phyloP scores from a whole-genome alignment of 352 stramenopile genomes.

The Phytophthora idaei region DNA sequence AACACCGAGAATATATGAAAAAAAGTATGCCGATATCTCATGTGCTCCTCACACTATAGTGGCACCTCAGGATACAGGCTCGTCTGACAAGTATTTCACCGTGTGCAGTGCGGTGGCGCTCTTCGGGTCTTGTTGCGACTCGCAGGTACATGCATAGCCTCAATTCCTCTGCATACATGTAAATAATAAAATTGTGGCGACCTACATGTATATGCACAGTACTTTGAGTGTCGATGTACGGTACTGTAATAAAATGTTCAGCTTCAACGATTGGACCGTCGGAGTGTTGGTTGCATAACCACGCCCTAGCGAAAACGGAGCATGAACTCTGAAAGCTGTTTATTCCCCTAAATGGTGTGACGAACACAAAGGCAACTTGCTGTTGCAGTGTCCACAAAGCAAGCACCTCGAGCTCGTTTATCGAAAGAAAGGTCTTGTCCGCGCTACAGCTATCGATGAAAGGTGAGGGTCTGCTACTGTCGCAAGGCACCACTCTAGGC shows the following conservation, averaged over 20 bases:
- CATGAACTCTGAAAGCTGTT: conserved; percentile 13
- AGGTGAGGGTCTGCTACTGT: too few species aligned
- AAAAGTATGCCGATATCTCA: conserved; percentile 35
- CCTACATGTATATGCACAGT: neutral
- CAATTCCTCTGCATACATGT: too few species aligned
- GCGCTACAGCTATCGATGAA: too few species aligned
- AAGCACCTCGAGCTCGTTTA: too few species aligned
- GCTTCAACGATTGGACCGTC: conserved; percentile 4
- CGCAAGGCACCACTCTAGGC: too few species aligned
- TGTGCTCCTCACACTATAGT: conserved; percentile 30
- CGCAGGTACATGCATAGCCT: too few species aligned
- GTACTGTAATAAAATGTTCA: neutral
- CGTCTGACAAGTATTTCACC: conserved; percentile 9
- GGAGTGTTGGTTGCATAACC: conserved; percentile 1
- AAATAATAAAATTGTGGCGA: too few species aligned
- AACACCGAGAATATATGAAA: conserved; percentile 23
- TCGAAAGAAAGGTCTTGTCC: neutral
- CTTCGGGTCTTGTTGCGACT: neutral
- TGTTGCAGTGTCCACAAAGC: neutral
- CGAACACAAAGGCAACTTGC: conserved; percentile 14
- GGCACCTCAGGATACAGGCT: conserved; percentile 11
- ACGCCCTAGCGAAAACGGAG: conserved; percentile 5
- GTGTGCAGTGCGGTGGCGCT: neutral
- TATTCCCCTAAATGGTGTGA: conserved; percentile 7
- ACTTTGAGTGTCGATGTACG: too few species aligned